A percentile compares a stretch with the other conserved stretches of the same genome.
phyloP scores from a whole-genome alignment of 257 asterid genomes.

The Primulina eburnea region DNA sequence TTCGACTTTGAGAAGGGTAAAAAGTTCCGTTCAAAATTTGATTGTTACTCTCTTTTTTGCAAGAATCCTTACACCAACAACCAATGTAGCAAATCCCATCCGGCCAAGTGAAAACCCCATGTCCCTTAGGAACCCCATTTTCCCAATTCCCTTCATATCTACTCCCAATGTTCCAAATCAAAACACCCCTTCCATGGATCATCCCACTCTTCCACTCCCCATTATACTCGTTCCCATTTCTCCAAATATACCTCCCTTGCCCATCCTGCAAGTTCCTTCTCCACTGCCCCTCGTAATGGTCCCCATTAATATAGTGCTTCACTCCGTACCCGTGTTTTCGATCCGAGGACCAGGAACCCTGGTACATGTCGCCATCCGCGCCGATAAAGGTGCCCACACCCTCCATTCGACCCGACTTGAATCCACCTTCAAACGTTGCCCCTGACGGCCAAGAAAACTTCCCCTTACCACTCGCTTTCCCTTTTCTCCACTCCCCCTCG shows the following conservation, averaged over 20 bases:
- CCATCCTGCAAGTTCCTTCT: slow-evolving; percentile 76
- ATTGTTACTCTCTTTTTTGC: slow-evolving; percentile 26
- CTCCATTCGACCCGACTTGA: slow-evolving; percentile 91
- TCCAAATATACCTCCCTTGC: slow-evolving; percentile 84
- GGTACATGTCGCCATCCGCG: slow-evolving; percentile 69
- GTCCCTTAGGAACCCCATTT: slow-evolving; percentile 64
- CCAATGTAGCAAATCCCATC: slow-evolving; percentile 86
- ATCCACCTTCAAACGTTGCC: slow-evolving; percentile 88
- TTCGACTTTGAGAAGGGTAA: slow-evolving; percentile 49
- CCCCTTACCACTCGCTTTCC: slow-evolving; percentile 85
- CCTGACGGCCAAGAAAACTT: slow-evolving; percentile 97
- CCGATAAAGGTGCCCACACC: slow-evolving; percentile 83
- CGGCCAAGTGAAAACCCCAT: slow-evolving; percentile 91
- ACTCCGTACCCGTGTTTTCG: slow-evolving; percentile 79
- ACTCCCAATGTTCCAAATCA: slow-evolving; percentile 82
- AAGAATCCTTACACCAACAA: slow-evolving; percentile 51
- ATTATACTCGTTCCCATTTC: slow-evolving; percentile 68
- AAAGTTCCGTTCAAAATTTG: slow-evolving; percentile 68
- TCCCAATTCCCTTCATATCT: slow-evolving; percentile 86
- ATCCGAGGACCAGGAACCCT: slow-evolving; percentile 78
- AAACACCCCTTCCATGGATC: slow-evolving; percentile 76
- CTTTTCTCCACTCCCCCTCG: slow-evolving; percentile 94
- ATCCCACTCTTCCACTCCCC: slow-evolving; percentile 91
- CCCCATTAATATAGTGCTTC: slow-evolving; percentile 81
- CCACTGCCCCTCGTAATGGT: slow-evolving; percentile 83